Conservation (phyloP, 2,329 filamentous ascomycete species). For the Tolypocladium inflatum region DNA sequence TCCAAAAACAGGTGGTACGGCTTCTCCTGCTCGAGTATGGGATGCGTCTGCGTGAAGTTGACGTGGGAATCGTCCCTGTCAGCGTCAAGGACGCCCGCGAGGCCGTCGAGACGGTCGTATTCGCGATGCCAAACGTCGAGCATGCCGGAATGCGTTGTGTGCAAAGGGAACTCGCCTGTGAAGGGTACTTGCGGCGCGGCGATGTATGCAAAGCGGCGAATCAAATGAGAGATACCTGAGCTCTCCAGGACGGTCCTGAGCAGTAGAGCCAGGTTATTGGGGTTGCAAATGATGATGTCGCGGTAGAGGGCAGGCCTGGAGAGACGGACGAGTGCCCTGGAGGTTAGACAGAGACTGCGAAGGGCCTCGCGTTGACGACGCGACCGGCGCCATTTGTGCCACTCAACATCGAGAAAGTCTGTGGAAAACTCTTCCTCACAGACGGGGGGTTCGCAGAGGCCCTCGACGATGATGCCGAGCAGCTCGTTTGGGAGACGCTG, state of each 20-base stretch:
- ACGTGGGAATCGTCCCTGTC: neutral
- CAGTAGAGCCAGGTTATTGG: neutral
- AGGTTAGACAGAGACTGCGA: neutral
- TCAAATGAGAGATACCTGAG: neutral
- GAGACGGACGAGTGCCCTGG: neutral
- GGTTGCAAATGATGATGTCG: neutral
- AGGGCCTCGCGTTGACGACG: neutral
- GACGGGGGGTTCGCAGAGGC: no score
- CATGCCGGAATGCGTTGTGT: neutral
- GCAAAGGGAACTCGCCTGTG: neutral
- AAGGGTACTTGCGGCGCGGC: neutral
- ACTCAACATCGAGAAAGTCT: neutral
- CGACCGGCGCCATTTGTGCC: neutral
- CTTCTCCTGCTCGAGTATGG: neutral
- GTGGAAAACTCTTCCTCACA: neutral
- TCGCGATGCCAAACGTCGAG: neutral
- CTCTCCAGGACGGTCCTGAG: neutral
- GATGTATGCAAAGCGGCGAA: neutral
- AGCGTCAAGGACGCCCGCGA: neutral
- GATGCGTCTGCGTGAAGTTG: neutral
- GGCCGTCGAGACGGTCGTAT: neutral
- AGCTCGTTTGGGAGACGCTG: neutral
- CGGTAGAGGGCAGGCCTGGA: neutral
- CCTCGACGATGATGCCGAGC: neutral
- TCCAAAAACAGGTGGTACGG: neutral